Conservation (phyloP, 2,329 filamentous ascomycete species). For the Phoma sp. region DNA sequence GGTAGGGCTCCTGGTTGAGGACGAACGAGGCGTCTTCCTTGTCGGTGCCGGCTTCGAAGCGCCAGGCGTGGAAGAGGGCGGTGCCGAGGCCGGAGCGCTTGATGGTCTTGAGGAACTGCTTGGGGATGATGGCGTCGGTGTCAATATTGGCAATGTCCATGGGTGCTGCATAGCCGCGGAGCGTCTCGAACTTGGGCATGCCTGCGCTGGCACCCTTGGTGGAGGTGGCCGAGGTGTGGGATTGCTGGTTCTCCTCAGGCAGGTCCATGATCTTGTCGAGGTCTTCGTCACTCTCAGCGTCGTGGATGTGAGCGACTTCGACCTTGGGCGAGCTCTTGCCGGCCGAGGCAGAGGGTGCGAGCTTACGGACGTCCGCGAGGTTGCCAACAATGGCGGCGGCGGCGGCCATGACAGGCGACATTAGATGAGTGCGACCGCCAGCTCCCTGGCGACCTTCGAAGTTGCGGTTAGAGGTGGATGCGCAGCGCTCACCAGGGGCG, state of each 20-base stretch:
- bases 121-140: slow-evolving; percentile 99
- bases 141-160: slow-evolving; percentile 90
- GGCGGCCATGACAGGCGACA: slow-evolving; percentile 97
- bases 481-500: slow-evolving; percentile 88
- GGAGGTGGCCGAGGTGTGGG: slow-evolving; percentile 66
- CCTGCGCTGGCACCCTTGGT: slow-evolving; percentile 62
- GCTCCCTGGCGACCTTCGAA: slow-evolving; percentile 97
- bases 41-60: slow-evolving; percentile 70
- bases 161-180: slow-evolving; percentile 87
- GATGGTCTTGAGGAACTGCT: slow-evolving; percentile 99
- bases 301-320: slow-evolving; percentile 63
- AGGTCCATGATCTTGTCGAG: slow-evolving; percentile 67
- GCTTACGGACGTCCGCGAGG: slow-evolving; percentile 86
- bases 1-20: slow-evolving; percentile 89
- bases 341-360: slow-evolving; percentile 59
- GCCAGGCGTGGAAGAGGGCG: slow-evolving; percentile 85
- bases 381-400: slow-evolving; percentile 88
- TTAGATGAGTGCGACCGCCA: slow-evolving; percentile 87
- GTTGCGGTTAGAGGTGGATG: slow-evolving; percentile 94
- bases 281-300: slow-evolving; percentile 66
- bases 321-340: slow-evolving; percentile 61
- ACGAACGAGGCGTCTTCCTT: slow-evolving; percentile 81
- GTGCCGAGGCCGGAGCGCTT: slow-evolving; percentile 92
- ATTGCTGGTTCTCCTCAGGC: slow-evolving; percentile 65
- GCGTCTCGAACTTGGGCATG: slow-evolving; percentile 80